Evolutionary conservation across 441 rosid species (phyloP).

Genomic region (Croton laevigatus): DNA sequence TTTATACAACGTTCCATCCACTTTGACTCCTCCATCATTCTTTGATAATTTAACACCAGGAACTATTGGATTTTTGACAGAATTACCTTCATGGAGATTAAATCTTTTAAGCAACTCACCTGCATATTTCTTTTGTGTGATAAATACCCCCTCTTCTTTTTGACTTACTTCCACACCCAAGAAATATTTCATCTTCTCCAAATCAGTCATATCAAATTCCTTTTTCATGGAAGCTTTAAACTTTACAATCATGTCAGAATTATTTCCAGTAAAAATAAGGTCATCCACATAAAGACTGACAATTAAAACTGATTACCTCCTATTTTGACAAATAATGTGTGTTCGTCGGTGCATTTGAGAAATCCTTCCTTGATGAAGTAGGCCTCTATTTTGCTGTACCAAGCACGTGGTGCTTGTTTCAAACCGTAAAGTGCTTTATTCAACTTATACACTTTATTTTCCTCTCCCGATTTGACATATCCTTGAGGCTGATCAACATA

Average conservation of each 20-base stretch:
- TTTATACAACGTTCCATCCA: neutral
- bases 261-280: slow-evolving; percentile 3
- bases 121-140: slow-evolving; percentile 9
- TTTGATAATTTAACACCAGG: neutral
- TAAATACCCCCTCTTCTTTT: neutral
- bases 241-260: neutral
- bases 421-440: slow-evolving; percentile 10
- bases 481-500: slow-evolving; percentile 1
- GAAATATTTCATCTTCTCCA: slow-evolving; percentile 1
- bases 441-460: neutral
- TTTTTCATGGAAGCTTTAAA: slow-evolving; percentile 1
- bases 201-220: slow-evolving; percentile 12
- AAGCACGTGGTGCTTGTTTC: slow-evolving; percentile 10
- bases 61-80: neutral
- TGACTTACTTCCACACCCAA: slow-evolving; percentile 11
- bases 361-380: slow-evolving; percentile 5
- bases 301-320: neutral
- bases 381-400: slow-evolving; percentile 3
- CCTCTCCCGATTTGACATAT: neutral
- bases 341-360: neutral
- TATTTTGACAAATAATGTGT: neutral
- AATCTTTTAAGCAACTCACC: neutral
- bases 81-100: neutral
- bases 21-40: neutral
- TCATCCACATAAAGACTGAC: slow-evolving; percentile 10